Percentiles rank a stretch among this genome's conserved stretches.
Evolutionary conservation across 441 rosid species (phyloP).

Genomic region (Gossypium aridum): DNA sequence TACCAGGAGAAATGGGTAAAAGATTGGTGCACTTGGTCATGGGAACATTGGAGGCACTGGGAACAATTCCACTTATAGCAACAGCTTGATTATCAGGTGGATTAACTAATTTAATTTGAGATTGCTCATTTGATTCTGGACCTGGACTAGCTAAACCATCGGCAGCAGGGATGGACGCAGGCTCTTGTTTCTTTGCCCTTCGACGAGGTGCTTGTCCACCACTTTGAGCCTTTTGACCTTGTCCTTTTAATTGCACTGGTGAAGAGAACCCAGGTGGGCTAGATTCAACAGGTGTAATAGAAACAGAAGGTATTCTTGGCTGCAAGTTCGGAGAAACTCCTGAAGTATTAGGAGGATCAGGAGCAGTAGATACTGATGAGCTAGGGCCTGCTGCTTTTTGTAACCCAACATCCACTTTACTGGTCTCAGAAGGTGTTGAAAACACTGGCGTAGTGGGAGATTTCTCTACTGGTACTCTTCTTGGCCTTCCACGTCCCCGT

Average conservation of each 20-base stretch:
- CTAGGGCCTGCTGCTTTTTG: slow-evolving; percentile 34
- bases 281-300: slow-evolving; percentile 31
- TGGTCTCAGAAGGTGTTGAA: slow-evolving; percentile 30
- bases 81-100: slow-evolving; percentile 17
- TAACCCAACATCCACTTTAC: slow-evolving; percentile 29
- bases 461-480: slow-evolving; percentile 47
- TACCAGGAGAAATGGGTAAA: slow-evolving; percentile 25
- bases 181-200: slow-evolving; percentile 59
- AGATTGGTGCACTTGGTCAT: slow-evolving; percentile 15
- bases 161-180: slow-evolving; percentile 17
- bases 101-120: slow-evolving; percentile 20
- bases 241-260: slow-evolving; percentile 42
- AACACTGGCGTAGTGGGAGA: slow-evolving; percentile 30
- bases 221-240: slow-evolving; percentile 53
- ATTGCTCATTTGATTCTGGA: slow-evolving; percentile 28
- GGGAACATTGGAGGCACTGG: slow-evolving; percentile 31
- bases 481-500: slow-evolving; percentile 95
- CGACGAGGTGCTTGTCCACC: slow-evolving; percentile 50
- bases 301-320: slow-evolving; percentile 24
- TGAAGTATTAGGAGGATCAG: slow-evolving; percentile 19
- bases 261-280: slow-evolving; percentile 23
- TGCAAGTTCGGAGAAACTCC: slow-evolving; percentile 29
- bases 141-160: slow-evolving; percentile 29
- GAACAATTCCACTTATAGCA: slow-evolving; percentile 13
- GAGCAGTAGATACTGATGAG: slow-evolving; percentile 23